These are phyloP conservation scores for Spathaspora passalidarum DNA, from an alignment of 805 yeast genomes.

Conservation along the genomic window DNA sequence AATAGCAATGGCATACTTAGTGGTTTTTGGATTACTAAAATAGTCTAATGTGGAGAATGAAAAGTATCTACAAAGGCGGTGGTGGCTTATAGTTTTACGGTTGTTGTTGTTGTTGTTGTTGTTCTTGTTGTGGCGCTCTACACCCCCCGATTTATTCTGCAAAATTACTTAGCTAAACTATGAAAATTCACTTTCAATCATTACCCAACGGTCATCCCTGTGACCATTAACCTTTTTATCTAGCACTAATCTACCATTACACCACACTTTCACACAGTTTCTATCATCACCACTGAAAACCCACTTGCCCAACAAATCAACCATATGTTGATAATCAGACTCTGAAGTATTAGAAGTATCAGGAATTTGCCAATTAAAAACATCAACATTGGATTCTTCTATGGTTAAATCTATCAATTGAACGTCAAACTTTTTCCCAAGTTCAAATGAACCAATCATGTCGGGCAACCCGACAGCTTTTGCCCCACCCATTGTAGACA, in stretches of 20 bases:
- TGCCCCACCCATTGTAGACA: conserved; percentile 93
- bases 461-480: conserved; percentile 57
- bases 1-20: too few species aligned
- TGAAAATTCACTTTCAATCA: not conserved
- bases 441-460: conserved; percentile 64
- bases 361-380: conserved; percentile 73
- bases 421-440: conserved; percentile 81
- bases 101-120: too few species aligned
- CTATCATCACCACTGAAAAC: conserved; percentile 92
- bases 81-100: too few species aligned
- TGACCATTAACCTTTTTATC: conserved; percentile 25
- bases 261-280: conserved; percentile 78
- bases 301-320: conserved; percentile 80
- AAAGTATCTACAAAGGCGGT: too few species aligned
- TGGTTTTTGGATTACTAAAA: too few species aligned
- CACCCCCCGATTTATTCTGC: too few species aligned
- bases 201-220: conserved; percentile 9
- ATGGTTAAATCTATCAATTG: conserved; percentile 67
- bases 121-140: too few species aligned
- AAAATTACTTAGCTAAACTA: too few species aligned
- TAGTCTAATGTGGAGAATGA: too few species aligned
- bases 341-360: conserved; percentile 11
- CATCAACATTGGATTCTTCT: conserved; percentile 61
- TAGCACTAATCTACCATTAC: conserved; percentile 67
- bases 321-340: conserved; percentile 28